Base-by-base conservation (phyloP, 768 basidiomycete genomes). In the Lentinula aciculospora region DNA sequence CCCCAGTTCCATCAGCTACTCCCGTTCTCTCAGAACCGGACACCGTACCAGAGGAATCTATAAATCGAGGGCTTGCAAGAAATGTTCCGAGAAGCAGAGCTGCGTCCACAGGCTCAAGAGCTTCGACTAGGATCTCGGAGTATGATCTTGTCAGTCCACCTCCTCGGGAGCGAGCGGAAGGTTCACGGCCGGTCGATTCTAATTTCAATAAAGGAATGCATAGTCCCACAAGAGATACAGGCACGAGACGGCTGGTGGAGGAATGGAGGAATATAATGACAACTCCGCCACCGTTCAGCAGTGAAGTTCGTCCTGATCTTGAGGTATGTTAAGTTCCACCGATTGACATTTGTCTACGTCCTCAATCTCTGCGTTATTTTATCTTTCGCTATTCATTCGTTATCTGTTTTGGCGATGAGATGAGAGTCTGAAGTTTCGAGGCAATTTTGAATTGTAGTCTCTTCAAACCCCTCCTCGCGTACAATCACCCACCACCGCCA, bases 121-220 rank as follows among this genome's bases (percentile, higher is more conserved):
- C 46, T 25, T 57, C 56, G 4, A 57, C 56, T 4, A 57, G 56
- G 15, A 57, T 57, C 5, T 57, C 56, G 13, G 56, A 57, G 29
- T 57, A 57, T 27, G 56, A 57, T 25, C 56, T 57, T 10, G 45
- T 57, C 32, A 57, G 56, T n/a, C 44, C 56, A 19, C 56, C 56
- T 9, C 17, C 44, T 44, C 54, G 37, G 6, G 54, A 56, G 15
- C 40, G 40, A 25, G 32, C 32, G 8, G 17, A 23, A 21, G 21
- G 3, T 40, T 23, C 28, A 3, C 23, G 3, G 17, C 23, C 32
- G 13, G 5, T 39, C 32, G 23, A 51, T 34, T 13, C 17, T 3
- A 32, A 29, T 15, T 3, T 19, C 15, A 27, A 47, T 19, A 36
- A 7, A 13, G 31, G 34, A 17, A 21, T 12, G 8, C 29, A 29